phyloP scores from a whole-genome alignment of 495 filamentous ascomycete genomes.

The Podospora sp. region DNA sequence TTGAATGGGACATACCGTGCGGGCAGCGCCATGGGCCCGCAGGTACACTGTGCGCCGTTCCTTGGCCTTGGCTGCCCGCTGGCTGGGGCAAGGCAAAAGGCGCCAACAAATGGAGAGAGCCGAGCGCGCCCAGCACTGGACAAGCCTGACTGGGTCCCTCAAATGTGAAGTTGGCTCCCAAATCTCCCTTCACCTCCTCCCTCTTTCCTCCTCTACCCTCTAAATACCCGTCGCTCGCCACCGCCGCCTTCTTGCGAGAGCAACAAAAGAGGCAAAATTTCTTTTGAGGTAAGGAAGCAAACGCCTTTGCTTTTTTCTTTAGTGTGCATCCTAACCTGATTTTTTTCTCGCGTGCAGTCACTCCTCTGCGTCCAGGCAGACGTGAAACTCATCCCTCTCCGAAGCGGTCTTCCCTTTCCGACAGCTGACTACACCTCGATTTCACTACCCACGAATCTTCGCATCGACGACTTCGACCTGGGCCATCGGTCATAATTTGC shows the following conservation, averaged over 20 bases:
- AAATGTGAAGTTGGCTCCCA: constrained; percentile 18
- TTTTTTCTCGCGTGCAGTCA: constrained; percentile 6
- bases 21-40: background rate
- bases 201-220: constrained; percentile 22
- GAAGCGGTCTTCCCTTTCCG: constrained; percentile 22
- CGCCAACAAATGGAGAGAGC: background rate
- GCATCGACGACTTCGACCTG: constrained; percentile 13
- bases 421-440: constrained; percentile 9
- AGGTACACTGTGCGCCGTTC: constrained; percentile 21
- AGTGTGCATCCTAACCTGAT: background rate
- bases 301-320: background rate
- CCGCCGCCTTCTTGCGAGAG: constrained; percentile 23
- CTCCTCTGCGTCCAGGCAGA: constrained; percentile 17
- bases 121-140: constrained; percentile 7
- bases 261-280: constrained; percentile 18
- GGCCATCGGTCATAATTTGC: constrained; percentile 8
- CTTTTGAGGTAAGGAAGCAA: constrained; percentile 27
- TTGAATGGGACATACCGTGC: background rate
- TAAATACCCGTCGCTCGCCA: constrained; percentile 21
- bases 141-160: constrained; percentile 2
- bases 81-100: constrained; percentile 20
- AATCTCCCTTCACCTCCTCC: constrained; percentile 22
- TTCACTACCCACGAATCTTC: constrained; percentile 12
- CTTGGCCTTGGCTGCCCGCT: constrained; percentile 10
- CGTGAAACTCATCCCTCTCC: constrained; percentile 26